phyloP scores from a whole-genome alignment of 257 asterid species.

The Jacaranda copaia region DNA sequence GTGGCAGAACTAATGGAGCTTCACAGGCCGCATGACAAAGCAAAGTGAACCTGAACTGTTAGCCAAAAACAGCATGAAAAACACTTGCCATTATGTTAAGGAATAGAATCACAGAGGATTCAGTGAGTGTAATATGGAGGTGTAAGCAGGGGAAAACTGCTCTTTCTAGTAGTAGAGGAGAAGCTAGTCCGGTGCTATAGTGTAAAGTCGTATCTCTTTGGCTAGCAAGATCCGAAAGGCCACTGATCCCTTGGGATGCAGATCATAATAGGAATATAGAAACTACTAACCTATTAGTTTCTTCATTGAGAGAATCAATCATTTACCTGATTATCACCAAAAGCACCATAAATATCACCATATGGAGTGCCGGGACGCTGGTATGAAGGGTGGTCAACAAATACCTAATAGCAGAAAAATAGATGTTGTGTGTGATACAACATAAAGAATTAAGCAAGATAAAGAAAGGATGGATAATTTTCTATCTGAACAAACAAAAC shows the following conservation, averaged over 20 bases:
- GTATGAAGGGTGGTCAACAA: slow-evolving; percentile 87
- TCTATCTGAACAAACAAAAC: neutral
- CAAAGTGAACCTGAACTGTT: slow-evolving; percentile 94
- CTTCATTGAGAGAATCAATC: slow-evolving; percentile 29
- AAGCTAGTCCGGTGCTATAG: neutral
- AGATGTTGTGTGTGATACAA: neutral
- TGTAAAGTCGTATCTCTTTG: neutral
- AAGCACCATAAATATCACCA: slow-evolving; percentile 90
- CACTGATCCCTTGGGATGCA: neutral
- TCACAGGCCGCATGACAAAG: slow-evolving; percentile 98
- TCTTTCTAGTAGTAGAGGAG: neutral
- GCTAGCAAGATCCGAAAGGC: neutral
- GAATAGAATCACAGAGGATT: neutral
- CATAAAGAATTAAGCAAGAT: neutral
- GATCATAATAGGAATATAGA: neutral
- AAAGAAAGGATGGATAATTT: neutral
- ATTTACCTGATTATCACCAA: slow-evolving; percentile 95
- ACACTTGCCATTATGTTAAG: slow-evolving; percentile 25
- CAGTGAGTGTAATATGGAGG: neutral
- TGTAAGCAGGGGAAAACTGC: neutral
- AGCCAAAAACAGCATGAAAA: slow-evolving; percentile 39
- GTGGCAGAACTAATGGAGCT: slow-evolving; percentile 92
- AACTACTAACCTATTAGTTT: slow-evolving; percentile 11
- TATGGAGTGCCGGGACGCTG: slow-evolving; percentile 96
- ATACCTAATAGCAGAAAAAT: slow-evolving; percentile 61